Evolutionary conservation across 768 basidiomycete species (phyloP).

Genomic region (Suillus subaureus): DNA sequence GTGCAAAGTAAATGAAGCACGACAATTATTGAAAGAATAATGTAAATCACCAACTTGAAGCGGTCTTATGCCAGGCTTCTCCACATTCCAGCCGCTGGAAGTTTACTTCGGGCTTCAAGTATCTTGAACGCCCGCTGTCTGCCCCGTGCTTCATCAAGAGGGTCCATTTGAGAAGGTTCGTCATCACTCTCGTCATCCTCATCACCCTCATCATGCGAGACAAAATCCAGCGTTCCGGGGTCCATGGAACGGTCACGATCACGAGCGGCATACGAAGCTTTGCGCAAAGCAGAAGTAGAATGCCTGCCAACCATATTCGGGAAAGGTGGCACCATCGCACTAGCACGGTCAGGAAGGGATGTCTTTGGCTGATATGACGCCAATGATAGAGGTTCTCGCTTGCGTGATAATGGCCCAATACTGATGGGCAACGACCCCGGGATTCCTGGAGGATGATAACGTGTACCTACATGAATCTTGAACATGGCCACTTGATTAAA

Average conservation of each 20-base stretch:
- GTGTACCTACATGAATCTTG: slow-evolving; percentile 22
- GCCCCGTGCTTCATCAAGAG: slow-evolving; percentile 43
- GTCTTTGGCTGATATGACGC: slow-evolving; percentile 62
- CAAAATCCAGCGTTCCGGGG: slow-evolving; percentile 69
- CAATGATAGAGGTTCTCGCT: slow-evolving; percentile 45
- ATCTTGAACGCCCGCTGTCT: slow-evolving; percentile 67
- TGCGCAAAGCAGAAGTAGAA: slow-evolving; percentile 53
- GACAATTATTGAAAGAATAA: slow-evolving; percentile 36
- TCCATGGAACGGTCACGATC: slow-evolving; percentile 66
- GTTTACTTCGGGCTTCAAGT: slow-evolving; percentile 63
- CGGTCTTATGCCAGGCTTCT: slow-evolving; percentile 62
- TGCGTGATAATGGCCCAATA: slow-evolving; percentile 44
- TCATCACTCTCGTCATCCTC: slow-evolving; percentile 37
- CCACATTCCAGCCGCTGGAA: slow-evolving; percentile 81
- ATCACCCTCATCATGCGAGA: slow-evolving; percentile 50
- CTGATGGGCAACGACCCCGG: slow-evolving; percentile 65
- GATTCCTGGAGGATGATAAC: slow-evolving; percentile 35
- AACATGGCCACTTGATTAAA: slow-evolving; percentile 6
- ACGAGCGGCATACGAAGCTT: slow-evolving; percentile 66
- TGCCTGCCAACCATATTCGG: slow-evolving; percentile 18
- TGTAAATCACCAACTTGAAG: slow-evolving; percentile 19
- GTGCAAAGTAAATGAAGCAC: slow-evolving; percentile 33
- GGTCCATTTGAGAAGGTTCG: slow-evolving; percentile 23
- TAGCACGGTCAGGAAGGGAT: slow-evolving; percentile 41
- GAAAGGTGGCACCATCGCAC: slow-evolving; percentile 31